phyloP scores from a whole-genome alignment of 192 early-diverging fungal species.

The Coemansia sp. region DNA sequence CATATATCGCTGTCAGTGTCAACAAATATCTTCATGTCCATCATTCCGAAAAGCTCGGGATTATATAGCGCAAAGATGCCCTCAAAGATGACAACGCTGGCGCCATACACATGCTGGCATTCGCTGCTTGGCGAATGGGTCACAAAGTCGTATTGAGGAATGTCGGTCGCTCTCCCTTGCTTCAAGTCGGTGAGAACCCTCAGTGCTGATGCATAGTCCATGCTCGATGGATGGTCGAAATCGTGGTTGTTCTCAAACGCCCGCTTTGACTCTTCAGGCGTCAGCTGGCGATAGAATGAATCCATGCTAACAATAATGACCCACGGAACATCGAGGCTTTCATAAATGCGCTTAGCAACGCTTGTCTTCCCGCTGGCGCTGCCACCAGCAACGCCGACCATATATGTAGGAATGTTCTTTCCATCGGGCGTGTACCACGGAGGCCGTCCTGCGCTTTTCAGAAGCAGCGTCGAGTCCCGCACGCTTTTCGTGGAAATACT shows the following conservation, averaged over 20 bases:
- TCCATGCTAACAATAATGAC: slow-evolving; percentile 95
- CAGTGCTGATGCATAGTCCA: slow-evolving; percentile 78
- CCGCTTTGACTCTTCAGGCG: slow-evolving; percentile 66
- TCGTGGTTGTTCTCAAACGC: slow-evolving; percentile 78
- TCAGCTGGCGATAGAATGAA: slow-evolving; percentile 89
- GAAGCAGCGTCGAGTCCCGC: slow-evolving; percentile 44
- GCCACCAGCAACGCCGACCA: slow-evolving; percentile 78
- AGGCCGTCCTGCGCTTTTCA: slow-evolving; percentile 49
- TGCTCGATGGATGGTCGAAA: slow-evolving; percentile 92
- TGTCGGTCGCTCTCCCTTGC: slow-evolving; percentile 72
- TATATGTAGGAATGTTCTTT: slow-evolving; percentile 62
- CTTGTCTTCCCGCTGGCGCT: slow-evolving; percentile 86
- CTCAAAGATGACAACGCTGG: slow-evolving; percentile 95
- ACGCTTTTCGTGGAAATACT: neutral
- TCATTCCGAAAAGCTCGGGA: slow-evolving; percentile 71
- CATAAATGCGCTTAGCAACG: slow-evolving; percentile 72
- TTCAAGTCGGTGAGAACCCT: slow-evolving; percentile 75
- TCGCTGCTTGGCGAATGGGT: slow-evolving; percentile 76
- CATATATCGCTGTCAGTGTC: slow-evolving; percentile 95
- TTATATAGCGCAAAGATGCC: slow-evolving; percentile 97
- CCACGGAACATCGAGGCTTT: slow-evolving; percentile 77
- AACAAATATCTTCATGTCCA: slow-evolving; percentile 92
- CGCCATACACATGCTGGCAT: slow-evolving; percentile 80
- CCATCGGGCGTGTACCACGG: slow-evolving; percentile 61
- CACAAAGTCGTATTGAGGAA: slow-evolving; percentile 91